Evolutionary conservation across 164 flowering plant genomes (phyloP).

Genomic region (Liquidambar formosana): DNA sequence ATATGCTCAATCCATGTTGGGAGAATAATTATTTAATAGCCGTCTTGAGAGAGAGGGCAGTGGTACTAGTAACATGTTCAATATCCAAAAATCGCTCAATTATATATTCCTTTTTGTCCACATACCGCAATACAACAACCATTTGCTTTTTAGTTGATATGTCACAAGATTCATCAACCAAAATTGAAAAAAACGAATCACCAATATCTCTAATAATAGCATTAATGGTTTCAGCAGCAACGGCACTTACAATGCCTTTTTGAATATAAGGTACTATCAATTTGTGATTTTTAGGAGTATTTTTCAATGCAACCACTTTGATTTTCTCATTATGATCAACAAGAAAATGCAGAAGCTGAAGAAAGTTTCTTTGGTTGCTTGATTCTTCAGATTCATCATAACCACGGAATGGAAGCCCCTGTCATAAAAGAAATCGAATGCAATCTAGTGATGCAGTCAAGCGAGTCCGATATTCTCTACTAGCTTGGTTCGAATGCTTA

Average conservation of each 20-base stretch:
- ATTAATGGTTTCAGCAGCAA: neutral
- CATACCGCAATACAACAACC: conserved; percentile 16
- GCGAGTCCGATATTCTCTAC: conserved; percentile 2
- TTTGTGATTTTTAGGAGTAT: conserved; percentile 14
- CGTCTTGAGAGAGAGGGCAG: neutral
- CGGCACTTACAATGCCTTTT: conserved; percentile 5
- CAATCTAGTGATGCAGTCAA: conserved; percentile 14
- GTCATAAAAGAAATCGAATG: conserved; percentile 12
- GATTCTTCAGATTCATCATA: conserved; percentile 23
- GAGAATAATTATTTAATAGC: conserved; percentile 1
- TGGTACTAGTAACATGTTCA: no score
- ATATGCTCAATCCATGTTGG: neutral
- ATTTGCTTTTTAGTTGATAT: conserved; percentile 9
- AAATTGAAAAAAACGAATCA: conserved; percentile 4
- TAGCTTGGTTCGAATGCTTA: conserved; percentile 1
- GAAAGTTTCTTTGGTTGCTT: conserved; percentile 16
- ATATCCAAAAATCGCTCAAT: no score
- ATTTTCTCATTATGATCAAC: conserved; percentile 10
- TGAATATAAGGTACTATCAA: conserved; percentile 6
- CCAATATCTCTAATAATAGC: neutral
- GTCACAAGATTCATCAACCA: conserved; percentile 15
- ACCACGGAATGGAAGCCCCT: conserved; percentile 21
- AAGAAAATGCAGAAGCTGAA: conserved; percentile 12
- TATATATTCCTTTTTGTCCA: conserved; percentile 8
- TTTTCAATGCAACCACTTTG: conserved; percentile 11